Evolutionary conservation across 805 yeast species (phyloP).

Genomic region (Candida chilensis): DNA sequence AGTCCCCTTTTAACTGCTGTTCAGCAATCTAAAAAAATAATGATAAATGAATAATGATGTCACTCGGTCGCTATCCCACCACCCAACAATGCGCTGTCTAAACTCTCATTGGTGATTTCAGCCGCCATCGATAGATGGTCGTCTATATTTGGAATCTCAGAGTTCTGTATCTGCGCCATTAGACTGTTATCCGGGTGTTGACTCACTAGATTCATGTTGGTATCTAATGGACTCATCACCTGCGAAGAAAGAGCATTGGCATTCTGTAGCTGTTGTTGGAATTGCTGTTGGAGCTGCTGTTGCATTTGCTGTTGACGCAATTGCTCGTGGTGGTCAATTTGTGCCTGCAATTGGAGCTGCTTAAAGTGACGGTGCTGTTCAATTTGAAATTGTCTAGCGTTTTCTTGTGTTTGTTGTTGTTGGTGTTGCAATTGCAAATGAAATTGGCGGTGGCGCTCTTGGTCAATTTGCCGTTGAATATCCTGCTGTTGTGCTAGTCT

Average conservation of each 20-base stretch:
- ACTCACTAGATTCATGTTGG: too few species aligned
- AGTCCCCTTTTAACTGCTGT: too few species aligned
- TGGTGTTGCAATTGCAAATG: neutral
- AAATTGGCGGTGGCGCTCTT: neutral
- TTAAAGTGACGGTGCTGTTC: neutral
- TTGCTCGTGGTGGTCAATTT: neutral
- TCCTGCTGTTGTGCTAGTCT: neutral
- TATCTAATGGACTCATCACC: too few species aligned
- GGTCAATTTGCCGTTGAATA: neutral
- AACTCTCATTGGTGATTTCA: slow-evolving; percentile 1
- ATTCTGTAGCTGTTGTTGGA: neutral
- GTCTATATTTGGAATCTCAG: neutral
- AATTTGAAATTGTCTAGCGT: neutral
- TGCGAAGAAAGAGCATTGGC: neutral
- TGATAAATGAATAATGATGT: too few species aligned
- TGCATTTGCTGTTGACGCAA: neutral
- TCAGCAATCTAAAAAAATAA: too few species aligned
- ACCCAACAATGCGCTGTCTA: too few species aligned
- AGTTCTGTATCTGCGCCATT: slow-evolving; percentile 1
- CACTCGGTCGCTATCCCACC: too few species aligned
- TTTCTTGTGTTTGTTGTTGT: neutral
- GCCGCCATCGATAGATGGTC: neutral
- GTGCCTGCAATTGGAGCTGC: neutral
- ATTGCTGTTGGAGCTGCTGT: neutral
- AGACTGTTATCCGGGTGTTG: neutral